Percentiles rank a stretch among this genome's conserved stretches.
These are phyloP conservation scores for Globisporangium emineosum DNA, from an alignment of 352 stramenopile genomes.

Conservation along the genomic window DNA sequence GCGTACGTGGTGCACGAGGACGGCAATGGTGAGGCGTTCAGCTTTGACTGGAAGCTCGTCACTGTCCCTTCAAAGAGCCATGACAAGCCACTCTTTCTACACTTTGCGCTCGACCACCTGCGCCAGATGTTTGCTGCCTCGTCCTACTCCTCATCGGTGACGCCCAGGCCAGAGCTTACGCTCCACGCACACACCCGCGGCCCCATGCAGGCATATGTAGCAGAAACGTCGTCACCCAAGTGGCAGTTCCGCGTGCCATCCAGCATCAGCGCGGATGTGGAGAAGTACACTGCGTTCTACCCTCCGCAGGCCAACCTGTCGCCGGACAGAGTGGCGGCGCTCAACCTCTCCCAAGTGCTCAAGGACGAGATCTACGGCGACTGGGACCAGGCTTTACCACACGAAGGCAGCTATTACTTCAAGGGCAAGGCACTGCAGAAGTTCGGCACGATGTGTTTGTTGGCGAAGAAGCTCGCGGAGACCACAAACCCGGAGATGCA, in stretches of 20 bases:
- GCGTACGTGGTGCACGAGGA: slow-evolving; percentile 18
- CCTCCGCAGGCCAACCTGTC: slow-evolving; percentile 33
- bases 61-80: background rate
- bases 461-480: slow-evolving; percentile 55
- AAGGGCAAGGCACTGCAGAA: slow-evolving; percentile 80
- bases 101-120: slow-evolving; percentile 69
- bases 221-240: slow-evolving; percentile 11
- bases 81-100: slow-evolving; percentile 32
- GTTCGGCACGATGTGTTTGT: slow-evolving; percentile 73
- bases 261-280: slow-evolving; percentile 35
- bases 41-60: slow-evolving; percentile 55
- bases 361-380: slow-evolving; percentile 64
- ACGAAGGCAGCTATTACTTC: slow-evolving; percentile 82
- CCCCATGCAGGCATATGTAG: slow-evolving; percentile 55
- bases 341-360: slow-evolving; percentile 44
- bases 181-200: slow-evolving; percentile 77
- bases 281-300: slow-evolving; percentile 51
- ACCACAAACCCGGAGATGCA: slow-evolving; percentile 52
- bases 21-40: slow-evolving; percentile 43
- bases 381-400: slow-evolving; percentile 47
- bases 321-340: slow-evolving; percentile 27
- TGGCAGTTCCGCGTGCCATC: slow-evolving; percentile 54
- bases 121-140: slow-evolving; percentile 48
- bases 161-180: slow-evolving; percentile 38
- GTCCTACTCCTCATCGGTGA: slow-evolving; percentile 22